Conservation (phyloP, 495 filamentous ascomycete genomes). For the Sabuloglossum arenarium region DNA sequence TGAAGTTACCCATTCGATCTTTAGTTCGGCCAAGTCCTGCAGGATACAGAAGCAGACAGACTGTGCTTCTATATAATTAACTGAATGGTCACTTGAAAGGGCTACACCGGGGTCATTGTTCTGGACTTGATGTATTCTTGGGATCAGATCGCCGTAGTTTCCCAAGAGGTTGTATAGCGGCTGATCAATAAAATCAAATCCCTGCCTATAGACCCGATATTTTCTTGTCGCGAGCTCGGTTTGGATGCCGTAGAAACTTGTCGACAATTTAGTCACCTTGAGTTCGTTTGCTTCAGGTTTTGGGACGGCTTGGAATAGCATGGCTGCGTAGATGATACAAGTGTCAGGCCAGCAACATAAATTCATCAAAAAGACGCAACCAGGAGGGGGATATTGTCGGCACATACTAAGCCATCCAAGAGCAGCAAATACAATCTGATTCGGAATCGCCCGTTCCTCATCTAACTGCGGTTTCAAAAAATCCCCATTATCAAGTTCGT, state of each 20-base stretch:
- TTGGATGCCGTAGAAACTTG: not conserved
- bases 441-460: not conserved
- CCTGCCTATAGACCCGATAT: not conserved
- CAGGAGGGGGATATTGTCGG: not conserved
- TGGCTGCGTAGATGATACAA: not conserved
- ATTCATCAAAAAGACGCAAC: not conserved
- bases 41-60: not conserved
- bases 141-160: not conserved
- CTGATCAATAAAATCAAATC: not conserved
- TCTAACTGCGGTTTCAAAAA: not conserved
- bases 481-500: not conserved
- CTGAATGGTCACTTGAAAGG: not conserved
- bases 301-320: not conserved
- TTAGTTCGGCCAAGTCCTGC: not conserved
- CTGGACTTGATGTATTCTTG: not conserved
- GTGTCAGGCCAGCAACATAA: not conserved
- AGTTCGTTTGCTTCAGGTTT: not conserved
- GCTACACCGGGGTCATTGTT: not conserved
- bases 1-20: not conserved
- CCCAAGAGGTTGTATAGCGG: not conserved
- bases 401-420: not conserved
- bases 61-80: not conserved
- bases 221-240: not conserved
- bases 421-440: not conserved
- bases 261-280: not conserved